Percentiles rank a stretch among this genome's conserved stretches.
phyloP scores from a whole-genome alignment of 257 asterid genomes.

The Datura wrightii region DNA sequence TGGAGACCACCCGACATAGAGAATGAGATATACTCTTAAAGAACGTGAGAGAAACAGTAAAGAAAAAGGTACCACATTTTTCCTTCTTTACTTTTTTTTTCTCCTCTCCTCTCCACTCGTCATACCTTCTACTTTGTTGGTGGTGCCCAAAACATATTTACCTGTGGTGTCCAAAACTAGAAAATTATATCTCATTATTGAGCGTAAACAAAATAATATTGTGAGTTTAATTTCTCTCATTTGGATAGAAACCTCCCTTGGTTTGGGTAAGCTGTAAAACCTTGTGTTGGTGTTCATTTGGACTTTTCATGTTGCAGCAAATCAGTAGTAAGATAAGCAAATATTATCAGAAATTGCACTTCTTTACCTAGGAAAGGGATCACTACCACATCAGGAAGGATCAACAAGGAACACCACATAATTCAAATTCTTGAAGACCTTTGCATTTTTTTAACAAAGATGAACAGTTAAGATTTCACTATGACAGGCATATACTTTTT shows the following conservation, averaged over 20 bases:
- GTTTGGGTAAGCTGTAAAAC: not conserved
- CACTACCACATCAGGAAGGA: conserved; percentile 12
- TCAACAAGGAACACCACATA: not conserved
- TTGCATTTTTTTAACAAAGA: not conserved
- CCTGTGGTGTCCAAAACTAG: no score
- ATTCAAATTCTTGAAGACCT: not conserved
- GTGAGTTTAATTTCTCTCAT: no score
- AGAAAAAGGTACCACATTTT: not conserved
- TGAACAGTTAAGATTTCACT: not conserved
- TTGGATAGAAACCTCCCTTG: no score
- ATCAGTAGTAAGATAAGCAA: not conserved
- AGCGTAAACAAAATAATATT: no score
- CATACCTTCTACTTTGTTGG: no score
- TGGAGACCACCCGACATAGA: no score
- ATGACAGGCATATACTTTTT: not conserved
- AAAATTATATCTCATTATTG: no score
- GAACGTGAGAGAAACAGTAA: no score
- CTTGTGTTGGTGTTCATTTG: not conserved
- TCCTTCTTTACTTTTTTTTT: not conserved
- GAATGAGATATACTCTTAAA: no score
- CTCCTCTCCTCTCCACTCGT: no score
- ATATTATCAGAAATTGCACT: conserved; percentile 1
- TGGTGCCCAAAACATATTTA: no score
- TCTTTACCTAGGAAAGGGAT: not conserved
- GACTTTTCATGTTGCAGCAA: not conserved